These are phyloP conservation scores for Brassica rapa DNA, from an alignment of 345 rosid genomes.

Conservation along the genomic window DNA sequence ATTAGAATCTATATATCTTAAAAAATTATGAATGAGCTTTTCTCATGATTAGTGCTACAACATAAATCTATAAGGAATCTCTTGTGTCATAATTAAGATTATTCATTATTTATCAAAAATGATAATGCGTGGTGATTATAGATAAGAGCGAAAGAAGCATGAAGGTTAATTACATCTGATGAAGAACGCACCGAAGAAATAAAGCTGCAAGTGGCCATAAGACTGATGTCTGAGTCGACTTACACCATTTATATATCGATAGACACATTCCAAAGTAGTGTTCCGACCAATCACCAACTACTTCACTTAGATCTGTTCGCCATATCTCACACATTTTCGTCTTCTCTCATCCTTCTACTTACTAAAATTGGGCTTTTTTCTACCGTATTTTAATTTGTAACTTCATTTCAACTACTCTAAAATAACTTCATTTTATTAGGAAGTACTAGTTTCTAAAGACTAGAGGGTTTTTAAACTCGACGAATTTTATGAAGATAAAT, in stretches of 20 bases:
- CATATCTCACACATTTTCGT: slow-evolving; percentile 13
- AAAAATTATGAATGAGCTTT: slow-evolving; percentile 18
- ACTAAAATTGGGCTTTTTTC: background rate
- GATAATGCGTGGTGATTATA: slow-evolving; percentile 9
- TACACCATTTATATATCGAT: slow-evolving; percentile 33
- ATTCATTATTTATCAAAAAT: background rate
- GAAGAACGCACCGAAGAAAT: slow-evolving; percentile 40
- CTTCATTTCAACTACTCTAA: slow-evolving; percentile 2
- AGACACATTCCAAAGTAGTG: slow-evolving; percentile 28
- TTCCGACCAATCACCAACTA: slow-evolving; percentile 27
- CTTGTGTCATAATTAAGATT: background rate
- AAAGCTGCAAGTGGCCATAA: slow-evolving; percentile 39
- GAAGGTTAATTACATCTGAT: slow-evolving; percentile 31
- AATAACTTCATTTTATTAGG: background rate
- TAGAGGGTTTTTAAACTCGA: background rate
- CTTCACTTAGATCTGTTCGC: slow-evolving; percentile 35
- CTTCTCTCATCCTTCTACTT: slow-evolving; percentile 17
- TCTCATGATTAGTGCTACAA: slow-evolving; percentile 31
- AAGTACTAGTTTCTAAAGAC: background rate
- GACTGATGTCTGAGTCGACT: slow-evolving; percentile 40
- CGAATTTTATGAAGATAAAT: background rate
- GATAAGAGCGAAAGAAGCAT: slow-evolving; percentile 23
- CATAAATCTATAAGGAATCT: slow-evolving; percentile 34
- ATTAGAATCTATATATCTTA: background rate
- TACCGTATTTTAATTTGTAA: background rate